A percentile compares a stretch with the other conserved stretches of the same genome.
Evolutionary conservation across 257 asterid species (phyloP).

Genomic region (Penstemon eatonii): DNA sequence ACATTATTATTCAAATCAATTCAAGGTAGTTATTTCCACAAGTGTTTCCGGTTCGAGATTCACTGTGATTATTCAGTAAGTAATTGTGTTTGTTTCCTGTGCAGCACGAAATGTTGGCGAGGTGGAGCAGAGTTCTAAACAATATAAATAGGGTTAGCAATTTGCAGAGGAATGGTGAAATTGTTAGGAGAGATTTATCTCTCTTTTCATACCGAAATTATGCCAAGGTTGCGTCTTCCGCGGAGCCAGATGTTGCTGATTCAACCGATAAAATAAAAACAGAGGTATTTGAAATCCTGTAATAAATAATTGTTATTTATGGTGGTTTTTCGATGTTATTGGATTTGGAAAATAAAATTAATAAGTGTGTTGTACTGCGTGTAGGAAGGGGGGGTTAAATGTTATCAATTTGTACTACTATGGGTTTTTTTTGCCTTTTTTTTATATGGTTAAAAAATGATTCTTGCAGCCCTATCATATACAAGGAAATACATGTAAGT

Average conservation of each 20-base stretch:
- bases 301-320: slow-evolving; percentile 4
- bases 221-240: slow-evolving; percentile 58
- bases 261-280: slow-evolving; percentile 27
- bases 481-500: not conserved
- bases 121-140: slow-evolving; percentile 59
- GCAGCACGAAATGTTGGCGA: slow-evolving; percentile 47
- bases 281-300: slow-evolving; percentile 36
- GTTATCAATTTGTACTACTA: not conserved
- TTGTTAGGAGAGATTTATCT: slow-evolving; percentile 34
- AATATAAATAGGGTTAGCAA: slow-evolving; percentile 37
- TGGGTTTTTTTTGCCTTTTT: not conserved
- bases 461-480: slow-evolving; percentile 17
- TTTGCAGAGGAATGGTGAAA: slow-evolving; percentile 31
- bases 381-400: not conserved
- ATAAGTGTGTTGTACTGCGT: too few relatives aligned
- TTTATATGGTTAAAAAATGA: not conserved
- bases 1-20: too few relatives aligned
- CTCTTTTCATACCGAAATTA: slow-evolving; percentile 37
- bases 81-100: too few relatives aligned
- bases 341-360: not conserved
- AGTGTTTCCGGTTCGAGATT: too few relatives aligned
- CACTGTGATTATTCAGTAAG: too few relatives aligned
- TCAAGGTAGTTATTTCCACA: too few relatives aligned
- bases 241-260: slow-evolving; percentile 39
- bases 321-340: not conserved